Evolutionary conservation across 768 basidiomycete species (phyloP).

Genomic region (Boletus tylopilopsis): DNA sequence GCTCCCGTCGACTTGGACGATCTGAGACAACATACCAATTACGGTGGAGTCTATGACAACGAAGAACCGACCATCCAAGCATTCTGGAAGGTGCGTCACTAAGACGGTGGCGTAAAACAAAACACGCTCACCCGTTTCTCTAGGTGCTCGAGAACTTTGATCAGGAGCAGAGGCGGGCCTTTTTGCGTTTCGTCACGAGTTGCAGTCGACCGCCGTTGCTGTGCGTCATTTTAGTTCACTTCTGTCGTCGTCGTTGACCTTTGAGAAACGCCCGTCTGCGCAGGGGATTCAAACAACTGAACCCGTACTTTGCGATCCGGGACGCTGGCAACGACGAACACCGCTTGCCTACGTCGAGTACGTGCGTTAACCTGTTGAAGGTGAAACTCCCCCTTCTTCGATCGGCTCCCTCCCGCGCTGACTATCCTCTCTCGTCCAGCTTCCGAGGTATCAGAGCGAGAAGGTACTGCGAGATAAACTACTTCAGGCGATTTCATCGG

Average conservation of each 20-base stretch:
- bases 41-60: slow-evolving; percentile 76
- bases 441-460: slow-evolving; percentile 68
- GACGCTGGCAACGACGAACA: slow-evolving; percentile 71
- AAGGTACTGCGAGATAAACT: slow-evolving; percentile 67
- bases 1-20: slow-evolving; percentile 83
- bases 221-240: slow-evolving; percentile 39
- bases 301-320: slow-evolving; percentile 86
- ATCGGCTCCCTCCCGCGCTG: not conserved
- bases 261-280: not conserved
- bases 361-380: slow-evolving; percentile 92
- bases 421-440: slow-evolving; percentile 35
- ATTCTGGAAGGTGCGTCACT: slow-evolving; percentile 79
- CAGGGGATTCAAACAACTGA: slow-evolving; percentile 82
- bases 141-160: slow-evolving; percentile 77
- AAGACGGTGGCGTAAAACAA: not conserved
- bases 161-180: slow-evolving; percentile 70
- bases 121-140: no score
- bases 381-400: slow-evolving; percentile 31
- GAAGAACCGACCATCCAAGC: slow-evolving; percentile 64
- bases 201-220: slow-evolving; percentile 86
- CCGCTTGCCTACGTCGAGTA: slow-evolving; percentile 73
- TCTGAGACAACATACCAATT: slow-evolving; percentile 68
- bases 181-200: slow-evolving; percentile 91
- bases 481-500: slow-evolving; percentile 80
- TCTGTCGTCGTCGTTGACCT: no score